Base-by-base conservation (phyloP, 768 basidiomycete genomes). In the Boletus coccyginus region DNA sequence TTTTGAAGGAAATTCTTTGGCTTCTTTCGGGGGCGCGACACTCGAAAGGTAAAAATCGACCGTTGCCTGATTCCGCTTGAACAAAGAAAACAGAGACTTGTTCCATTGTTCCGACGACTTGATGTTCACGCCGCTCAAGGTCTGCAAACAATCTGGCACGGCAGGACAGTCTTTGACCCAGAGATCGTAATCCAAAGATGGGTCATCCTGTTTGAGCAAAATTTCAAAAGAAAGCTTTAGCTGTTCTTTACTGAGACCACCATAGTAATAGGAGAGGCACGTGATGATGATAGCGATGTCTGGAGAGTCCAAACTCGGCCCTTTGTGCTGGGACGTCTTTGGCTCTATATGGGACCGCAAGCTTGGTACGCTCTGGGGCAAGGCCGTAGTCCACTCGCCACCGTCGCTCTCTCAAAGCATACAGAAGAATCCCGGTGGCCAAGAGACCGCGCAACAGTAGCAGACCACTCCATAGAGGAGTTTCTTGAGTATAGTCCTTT, bases 331-430 rank as follows among this genome's bases (percentile, higher is more conserved):
- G 74, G 24, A 73, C 59, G 27, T 75, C 75, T 52, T 71, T 75
- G 0, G 74, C 75, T 3, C 72, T 64, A 27, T 75, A 75, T 1
- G 74, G 74, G 2, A 75, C 75, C 1, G 74, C 74, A 2, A 75
- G 60, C 62, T 66, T 61, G 0, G 75, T 74, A 10, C 74, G 70
- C 21, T 6, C 21, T 7, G 55, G 65, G 40, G 73, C 57, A 16
- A 72, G 70, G 4, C 74, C 74, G 59, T 73, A 77, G 51, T 76
- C 70, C 9, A 77, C 76, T 3, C 75, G 53, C 74, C 74, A 75
- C 24, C 76, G 63, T 21, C 71, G 72, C 3, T 75, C 73, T 41
- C 43, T 65, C 27, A 75, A 58, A 7, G 61, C 66, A 44, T 67
- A 68, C 14, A 68, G 35, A 2, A 75, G 60, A 16, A 75, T 70